Percentiles rank a stretch among this genome's conserved stretches.
These are phyloP conservation scores for Cytospora schulzeri DNA, from an alignment of 2,329 filamentous ascomycete species.

Conservation along the genomic window DNA sequence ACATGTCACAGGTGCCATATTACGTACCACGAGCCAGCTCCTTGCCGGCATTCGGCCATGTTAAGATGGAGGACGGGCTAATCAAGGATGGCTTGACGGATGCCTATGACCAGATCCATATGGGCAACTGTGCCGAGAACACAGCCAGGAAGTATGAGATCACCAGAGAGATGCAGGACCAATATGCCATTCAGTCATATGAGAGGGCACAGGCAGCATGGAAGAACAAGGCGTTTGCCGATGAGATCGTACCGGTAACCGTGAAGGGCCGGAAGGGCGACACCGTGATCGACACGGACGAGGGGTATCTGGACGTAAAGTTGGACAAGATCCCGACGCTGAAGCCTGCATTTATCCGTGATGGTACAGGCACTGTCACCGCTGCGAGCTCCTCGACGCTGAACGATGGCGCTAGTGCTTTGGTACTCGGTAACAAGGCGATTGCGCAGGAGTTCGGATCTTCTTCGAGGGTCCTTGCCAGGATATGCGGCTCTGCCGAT, in stretches of 20 bases:
- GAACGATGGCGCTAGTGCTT: constrained; percentile 89
- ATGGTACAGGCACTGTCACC: constrained; percentile 87
- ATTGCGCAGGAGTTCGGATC: constrained; percentile 79
- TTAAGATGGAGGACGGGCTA: constrained; percentile 86
- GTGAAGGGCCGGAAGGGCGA: constrained; percentile 85
- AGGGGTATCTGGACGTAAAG: constrained; percentile 86
- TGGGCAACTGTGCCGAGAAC: constrained; percentile 95
- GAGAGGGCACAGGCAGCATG: constrained; percentile 88
- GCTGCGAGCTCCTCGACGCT: constrained; percentile 93
- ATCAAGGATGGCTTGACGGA: constrained; percentile 96
- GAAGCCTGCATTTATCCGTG: constrained; percentile 87
- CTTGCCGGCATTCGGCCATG: constrained; percentile 81
- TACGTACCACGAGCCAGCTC: constrained; percentile 83
- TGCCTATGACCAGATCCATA: constrained; percentile 95
- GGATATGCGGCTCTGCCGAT: constrained; percentile 83
- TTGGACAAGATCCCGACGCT: constrained; percentile 82
- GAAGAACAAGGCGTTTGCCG: constrained; percentile 78
- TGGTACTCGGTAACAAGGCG: constrained; percentile 81
- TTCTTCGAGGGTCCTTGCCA: constrained; percentile 80
- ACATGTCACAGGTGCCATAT: constrained; percentile 92
- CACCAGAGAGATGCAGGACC: constrained; percentile 83
- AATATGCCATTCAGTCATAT: constrained; percentile 88
- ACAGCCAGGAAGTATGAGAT: constrained; percentile 87
- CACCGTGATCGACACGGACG: constrained; percentile 76
- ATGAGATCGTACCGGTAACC: constrained; percentile 88